These are phyloP conservation scores for Adiantum capillusveneris DNA, from an alignment of 75 land plant species.

Conservation along the genomic window DNA sequence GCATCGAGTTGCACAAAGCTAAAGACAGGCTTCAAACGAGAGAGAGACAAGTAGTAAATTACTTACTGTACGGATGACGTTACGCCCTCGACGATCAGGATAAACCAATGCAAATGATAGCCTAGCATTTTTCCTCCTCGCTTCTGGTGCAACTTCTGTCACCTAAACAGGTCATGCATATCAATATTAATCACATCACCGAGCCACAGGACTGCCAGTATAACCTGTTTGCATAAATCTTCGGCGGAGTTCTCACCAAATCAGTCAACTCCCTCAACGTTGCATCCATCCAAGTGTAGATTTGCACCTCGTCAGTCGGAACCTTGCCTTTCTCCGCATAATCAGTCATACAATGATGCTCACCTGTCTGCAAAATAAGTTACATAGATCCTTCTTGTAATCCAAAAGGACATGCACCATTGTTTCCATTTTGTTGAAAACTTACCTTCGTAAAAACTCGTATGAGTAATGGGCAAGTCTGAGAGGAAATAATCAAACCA, in stretches of 20 bases:
- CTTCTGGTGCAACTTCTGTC: constrained; percentile 82
- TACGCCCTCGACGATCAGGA: constrained; percentile 82
- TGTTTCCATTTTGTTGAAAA: not conserved
- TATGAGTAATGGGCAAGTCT: constrained; percentile 82
- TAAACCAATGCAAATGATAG: constrained; percentile 74
- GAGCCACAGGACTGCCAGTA: not conserved
- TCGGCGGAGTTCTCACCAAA: constrained; percentile 28
- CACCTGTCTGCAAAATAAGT: constrained; percentile 41
- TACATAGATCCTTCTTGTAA: not conserved
- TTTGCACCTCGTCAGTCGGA: constrained; percentile 89
- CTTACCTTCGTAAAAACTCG: constrained; percentile 82
- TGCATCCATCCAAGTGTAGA: constrained; percentile 94
- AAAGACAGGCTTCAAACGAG: not conserved
- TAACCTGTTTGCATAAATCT: not conserved
- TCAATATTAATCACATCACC: not conserved
- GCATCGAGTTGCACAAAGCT: not conserved
- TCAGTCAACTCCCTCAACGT: constrained; percentile 86
- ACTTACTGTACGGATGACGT: constrained; percentile 57
- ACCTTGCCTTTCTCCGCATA: constrained; percentile 83
- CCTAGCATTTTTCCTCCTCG: constrained; percentile 71
- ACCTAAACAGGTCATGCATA: constrained; percentile 61
- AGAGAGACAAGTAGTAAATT: constrained; percentile 1
- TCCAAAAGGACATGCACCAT: not conserved
- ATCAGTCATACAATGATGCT: constrained; percentile 70
- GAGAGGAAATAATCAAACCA: constrained; percentile 18